Percentiles rank a stretch among this genome's conserved stretches.
Evolutionary conservation across 176 grass and related monocot species (phyloP).

Genomic region (Olyra latifolia): DNA sequence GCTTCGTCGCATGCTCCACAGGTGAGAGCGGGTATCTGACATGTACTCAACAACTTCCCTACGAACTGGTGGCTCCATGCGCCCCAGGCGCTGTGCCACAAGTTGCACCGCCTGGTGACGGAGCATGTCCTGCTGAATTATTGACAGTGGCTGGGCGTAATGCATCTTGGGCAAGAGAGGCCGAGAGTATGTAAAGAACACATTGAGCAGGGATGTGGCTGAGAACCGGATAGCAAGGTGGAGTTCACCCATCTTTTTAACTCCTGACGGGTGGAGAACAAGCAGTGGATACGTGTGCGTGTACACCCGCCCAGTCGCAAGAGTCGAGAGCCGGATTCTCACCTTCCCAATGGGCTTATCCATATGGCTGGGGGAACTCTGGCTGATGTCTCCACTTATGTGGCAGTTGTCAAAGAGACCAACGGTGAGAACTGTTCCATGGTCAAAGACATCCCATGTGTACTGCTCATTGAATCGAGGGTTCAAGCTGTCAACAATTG

Average conservation of each 20-base stretch:
- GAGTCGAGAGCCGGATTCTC: slow-evolving; percentile 81
- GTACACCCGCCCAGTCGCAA: slow-evolving; percentile 74
- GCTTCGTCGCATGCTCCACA: slow-evolving; percentile 96
- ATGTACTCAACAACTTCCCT: slow-evolving; percentile 93
- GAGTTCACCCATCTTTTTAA: slow-evolving; percentile 95
- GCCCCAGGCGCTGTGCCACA: slow-evolving; percentile 63
- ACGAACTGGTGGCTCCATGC: slow-evolving; percentile 82
- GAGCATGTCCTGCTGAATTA: slow-evolving; percentile 69
- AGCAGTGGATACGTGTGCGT: slow-evolving; percentile 82
- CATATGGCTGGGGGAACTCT: slow-evolving; percentile 31
- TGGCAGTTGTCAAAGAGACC: slow-evolving; percentile 88
- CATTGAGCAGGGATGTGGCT: slow-evolving; percentile 65
- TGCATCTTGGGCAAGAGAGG: slow-evolving; percentile 95
- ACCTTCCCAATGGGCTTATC: slow-evolving; percentile 83
- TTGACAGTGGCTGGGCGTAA: slow-evolving; percentile 66
- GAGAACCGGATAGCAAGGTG: slow-evolving; percentile 89
- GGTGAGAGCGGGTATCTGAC: slow-evolving; percentile 74
- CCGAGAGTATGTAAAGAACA: slow-evolving; percentile 61
- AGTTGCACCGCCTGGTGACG: slow-evolving; percentile 69
- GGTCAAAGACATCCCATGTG: slow-evolving; percentile 87
- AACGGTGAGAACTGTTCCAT: slow-evolving; percentile 84
- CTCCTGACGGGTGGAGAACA: slow-evolving; percentile 76
- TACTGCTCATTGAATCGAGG: slow-evolving; percentile 96
- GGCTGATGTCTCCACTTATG: slow-evolving; percentile 33
- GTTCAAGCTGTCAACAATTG: slow-evolving; percentile 57